Conservation (phyloP, 2,329 filamentous ascomycete species). For the Cadophora gregata region DNA sequence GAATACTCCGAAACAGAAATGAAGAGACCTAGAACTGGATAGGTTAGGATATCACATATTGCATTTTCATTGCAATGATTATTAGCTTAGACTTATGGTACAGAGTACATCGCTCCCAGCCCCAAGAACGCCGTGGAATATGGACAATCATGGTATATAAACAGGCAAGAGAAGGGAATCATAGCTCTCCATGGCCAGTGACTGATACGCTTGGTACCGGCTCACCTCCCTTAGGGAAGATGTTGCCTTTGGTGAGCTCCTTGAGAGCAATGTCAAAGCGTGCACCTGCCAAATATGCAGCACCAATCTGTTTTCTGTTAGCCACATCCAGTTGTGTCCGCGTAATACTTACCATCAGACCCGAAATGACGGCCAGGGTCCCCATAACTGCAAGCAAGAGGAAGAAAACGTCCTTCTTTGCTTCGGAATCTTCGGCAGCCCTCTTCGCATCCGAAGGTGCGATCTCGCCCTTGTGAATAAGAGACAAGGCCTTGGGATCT, state of each 20-base stretch:
- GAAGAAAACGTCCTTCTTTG: conserved; percentile 61
- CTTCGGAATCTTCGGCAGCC: conserved; percentile 50
- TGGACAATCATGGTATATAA: conserved; percentile 27
- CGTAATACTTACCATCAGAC: conserved; percentile 70
- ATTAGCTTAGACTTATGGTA: conserved; percentile 20
- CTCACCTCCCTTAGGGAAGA: conserved; percentile 44
- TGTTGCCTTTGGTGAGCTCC: conserved; percentile 55
- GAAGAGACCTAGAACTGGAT: not conserved
- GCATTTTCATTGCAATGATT: conserved; percentile 13
- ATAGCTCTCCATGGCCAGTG: conserved; percentile 41
- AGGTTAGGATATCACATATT: not conserved
- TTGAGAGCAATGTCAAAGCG: conserved; percentile 75
- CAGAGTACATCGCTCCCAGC: conserved; percentile 18
- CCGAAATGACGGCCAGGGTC: conserved; percentile 74
- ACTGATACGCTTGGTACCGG: conserved; percentile 39
- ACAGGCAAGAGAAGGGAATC: conserved; percentile 22
- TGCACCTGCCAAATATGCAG: conserved; percentile 81
- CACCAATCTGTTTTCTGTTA: conserved; percentile 63
- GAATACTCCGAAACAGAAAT: not conserved
- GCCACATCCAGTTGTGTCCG: conserved; percentile 2
- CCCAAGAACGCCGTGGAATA: conserved; percentile 16
- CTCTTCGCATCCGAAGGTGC: conserved; percentile 15
- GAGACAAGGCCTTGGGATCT: conserved; percentile 65
- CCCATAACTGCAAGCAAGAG: conserved; percentile 70
- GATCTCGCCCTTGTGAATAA: conserved; percentile 45